These are phyloP conservation scores for Eimeria mitis DNA, from an alignment of 169 alveolate species.

Conservation along the genomic window DNA sequence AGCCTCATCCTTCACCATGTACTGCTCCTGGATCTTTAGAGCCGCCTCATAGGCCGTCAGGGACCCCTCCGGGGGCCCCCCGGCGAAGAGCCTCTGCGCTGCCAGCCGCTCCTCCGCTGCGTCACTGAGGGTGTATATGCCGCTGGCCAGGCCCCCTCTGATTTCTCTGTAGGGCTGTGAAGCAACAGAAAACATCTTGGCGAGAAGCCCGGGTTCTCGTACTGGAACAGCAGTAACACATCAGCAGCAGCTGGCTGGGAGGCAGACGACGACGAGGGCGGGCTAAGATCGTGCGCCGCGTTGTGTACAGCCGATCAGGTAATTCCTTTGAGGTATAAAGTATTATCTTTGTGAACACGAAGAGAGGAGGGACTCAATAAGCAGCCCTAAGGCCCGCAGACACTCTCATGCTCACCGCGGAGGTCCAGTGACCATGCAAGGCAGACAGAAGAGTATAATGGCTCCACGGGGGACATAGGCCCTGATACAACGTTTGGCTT, in stretches of 20 bases:
- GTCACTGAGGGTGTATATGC: conserved; percentile 16
- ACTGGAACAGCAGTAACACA: background rate
- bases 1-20: conserved; percentile 6
- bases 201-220: background rate
- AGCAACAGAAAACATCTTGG: conserved; percentile 7
- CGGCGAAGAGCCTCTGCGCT: background rate
- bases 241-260: background rate
- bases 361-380: background rate
- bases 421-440: conserved; percentile 1
- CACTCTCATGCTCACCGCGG: background rate
- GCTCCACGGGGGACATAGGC: background rate
- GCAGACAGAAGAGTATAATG: background rate
- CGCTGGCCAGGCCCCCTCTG: conserved; percentile 12
- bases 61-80: background rate
- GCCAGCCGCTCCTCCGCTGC: conserved; percentile 34
- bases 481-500: background rate
- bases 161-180: background rate
- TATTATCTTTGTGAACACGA: background rate
- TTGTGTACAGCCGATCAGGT: background rate
- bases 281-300: background rate
- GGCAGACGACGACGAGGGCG: background rate
- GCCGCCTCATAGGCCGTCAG: conserved; percentile 37
- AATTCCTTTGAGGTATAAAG: background rate
- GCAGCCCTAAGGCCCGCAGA: background rate
- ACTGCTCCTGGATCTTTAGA: conserved; percentile 12